phyloP scores from a whole-genome alignment of 768 basidiomycete genomes.

The Gyrodon lividus region DNA sequence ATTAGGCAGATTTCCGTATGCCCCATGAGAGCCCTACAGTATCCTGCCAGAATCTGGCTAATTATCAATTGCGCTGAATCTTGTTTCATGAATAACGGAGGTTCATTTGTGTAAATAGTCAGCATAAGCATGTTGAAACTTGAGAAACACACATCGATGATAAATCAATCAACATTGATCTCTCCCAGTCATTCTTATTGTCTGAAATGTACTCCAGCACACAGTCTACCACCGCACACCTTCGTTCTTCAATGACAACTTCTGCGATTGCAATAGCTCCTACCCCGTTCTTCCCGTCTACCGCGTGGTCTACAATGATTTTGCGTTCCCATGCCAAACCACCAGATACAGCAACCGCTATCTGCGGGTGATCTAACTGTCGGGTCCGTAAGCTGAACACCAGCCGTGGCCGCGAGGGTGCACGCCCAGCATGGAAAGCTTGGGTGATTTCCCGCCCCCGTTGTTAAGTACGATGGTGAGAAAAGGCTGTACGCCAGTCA shows the following conservation, averaged over 20 bases:
- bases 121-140: too few relatives aligned
- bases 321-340: conserved; percentile 63
- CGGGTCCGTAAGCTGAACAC: conserved; percentile 54
- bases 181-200: too few relatives aligned
- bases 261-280: conserved; percentile 40
- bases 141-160: too few relatives aligned
- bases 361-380: conserved; percentile 55
- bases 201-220: conserved; percentile 43
- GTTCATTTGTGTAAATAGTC: too few relatives aligned
- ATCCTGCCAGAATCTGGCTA: too few relatives aligned
- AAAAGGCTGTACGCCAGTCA: conserved; percentile 49
- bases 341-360: conserved; percentile 65
- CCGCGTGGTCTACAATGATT: conserved; percentile 27
- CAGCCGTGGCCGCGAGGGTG: conserved; percentile 59
- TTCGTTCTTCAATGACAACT: conserved; percentile 58
- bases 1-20: too few relatives aligned
- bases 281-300: conserved; percentile 24
- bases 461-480: conserved; percentile 71
- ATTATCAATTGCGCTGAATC: too few relatives aligned
- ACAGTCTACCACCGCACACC: conserved; percentile 68
- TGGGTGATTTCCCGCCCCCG: conserved; percentile 68
- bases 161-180: too few relatives aligned
- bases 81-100: too few relatives aligned
- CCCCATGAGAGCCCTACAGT: too few relatives aligned
- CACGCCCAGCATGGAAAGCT: conserved; percentile 61